Evolutionary conservation across 805 yeast species (phyloP).

Genomic region (Brettanomyces nanus): DNA sequence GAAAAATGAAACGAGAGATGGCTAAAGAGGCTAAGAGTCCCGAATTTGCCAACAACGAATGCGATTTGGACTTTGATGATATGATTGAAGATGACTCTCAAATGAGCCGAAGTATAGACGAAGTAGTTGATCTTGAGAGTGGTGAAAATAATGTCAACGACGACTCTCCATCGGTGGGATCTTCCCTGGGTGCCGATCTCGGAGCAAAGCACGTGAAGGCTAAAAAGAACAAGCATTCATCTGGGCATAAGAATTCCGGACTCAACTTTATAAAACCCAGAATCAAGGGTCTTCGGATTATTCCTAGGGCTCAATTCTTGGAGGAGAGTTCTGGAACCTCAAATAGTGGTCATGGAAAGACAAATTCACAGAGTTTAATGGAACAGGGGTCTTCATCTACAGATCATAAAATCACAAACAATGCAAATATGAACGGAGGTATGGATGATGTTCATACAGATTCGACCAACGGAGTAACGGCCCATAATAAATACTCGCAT

Average conservation of each 20-base stretch:
- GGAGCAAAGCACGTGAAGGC: not conserved
- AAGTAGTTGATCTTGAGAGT: not conserved
- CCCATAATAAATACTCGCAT: not conserved
- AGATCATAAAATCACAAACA: not conserved
- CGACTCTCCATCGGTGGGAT: not conserved
- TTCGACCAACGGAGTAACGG: not conserved
- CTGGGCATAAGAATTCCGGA: not conserved
- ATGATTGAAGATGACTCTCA: conserved; percentile 10
- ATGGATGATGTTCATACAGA: too few species aligned
- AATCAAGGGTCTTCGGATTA: conserved; percentile 2
- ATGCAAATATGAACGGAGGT: too few species aligned
- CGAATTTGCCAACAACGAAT: conserved; percentile 29
- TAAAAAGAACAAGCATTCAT: not conserved
- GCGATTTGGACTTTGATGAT: conserved; percentile 29
- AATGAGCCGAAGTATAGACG: not conserved
- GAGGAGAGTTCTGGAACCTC: conserved; percentile 1
- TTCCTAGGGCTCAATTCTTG: conserved; percentile 1
- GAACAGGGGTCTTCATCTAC: conserved; percentile 1
- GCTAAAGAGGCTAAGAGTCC: conserved; percentile 23
- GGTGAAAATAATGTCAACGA: not conserved
- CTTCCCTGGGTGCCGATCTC: not conserved
- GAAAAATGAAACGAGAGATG: conserved; percentile 29
- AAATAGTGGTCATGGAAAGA: not conserved
- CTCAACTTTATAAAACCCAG: not conserved
- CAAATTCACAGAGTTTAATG: conserved; percentile 1